A percentile compares a stretch with the other conserved stretches of the same genome.
phyloP scores from a whole-genome alignment of 495 filamentous ascomycete genomes.

The Aspergillus nanangensis region DNA sequence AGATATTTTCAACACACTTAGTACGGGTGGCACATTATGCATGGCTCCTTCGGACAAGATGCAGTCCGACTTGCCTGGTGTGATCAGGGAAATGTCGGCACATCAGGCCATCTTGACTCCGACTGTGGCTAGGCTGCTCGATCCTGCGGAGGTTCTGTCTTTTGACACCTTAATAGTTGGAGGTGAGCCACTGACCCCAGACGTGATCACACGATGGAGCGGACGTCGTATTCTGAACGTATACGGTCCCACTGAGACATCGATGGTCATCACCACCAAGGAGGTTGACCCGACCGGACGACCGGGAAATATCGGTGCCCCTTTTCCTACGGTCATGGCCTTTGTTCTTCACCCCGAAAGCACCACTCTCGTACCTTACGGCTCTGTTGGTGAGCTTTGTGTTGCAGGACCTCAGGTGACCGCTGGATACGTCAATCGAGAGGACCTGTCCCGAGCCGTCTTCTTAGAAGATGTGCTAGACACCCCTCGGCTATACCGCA shows the following conservation, averaged over 20 bases:
- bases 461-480: constrained; percentile 21
- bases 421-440: constrained; percentile 28
- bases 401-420: constrained; percentile 40
- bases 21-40: not conserved
- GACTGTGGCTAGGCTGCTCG: constrained; percentile 20
- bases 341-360: constrained; percentile 18
- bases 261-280: constrained; percentile 16
- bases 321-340: constrained; percentile 12
- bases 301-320: constrained; percentile 22
- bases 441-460: constrained; percentile 17
- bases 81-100: not conserved
- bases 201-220: constrained; percentile 16
- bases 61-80: not conserved
- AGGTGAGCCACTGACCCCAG: constrained; percentile 22
- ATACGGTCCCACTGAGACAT: constrained; percentile 25
- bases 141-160: constrained; percentile 15
- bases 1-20: not conserved
- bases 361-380: constrained; percentile 34
- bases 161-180: constrained; percentile 19
- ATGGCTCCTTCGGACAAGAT: not conserved
- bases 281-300: constrained; percentile 8
- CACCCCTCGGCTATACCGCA: constrained; percentile 25
- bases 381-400: constrained; percentile 42
- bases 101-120: constrained; percentile 17
- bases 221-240: constrained; percentile 17